phyloP scores from a whole-genome alignment of 345 rosid species.

The Salix viminalis region DNA sequence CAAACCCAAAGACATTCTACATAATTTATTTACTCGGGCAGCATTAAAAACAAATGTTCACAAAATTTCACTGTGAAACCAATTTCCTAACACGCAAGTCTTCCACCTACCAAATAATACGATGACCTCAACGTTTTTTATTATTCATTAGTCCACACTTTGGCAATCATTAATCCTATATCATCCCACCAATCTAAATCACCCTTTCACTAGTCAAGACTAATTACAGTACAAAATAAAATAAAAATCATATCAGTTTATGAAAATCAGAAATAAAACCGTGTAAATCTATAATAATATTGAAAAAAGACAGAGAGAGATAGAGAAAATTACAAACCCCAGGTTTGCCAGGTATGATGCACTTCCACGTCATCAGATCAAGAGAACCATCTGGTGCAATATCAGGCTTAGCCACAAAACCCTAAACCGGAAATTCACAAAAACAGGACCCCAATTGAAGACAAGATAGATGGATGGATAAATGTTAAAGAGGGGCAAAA shows the following conservation, averaged over 20 bases:
- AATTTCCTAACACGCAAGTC: neutral
- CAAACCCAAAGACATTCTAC: neutral
- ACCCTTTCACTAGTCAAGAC: neutral
- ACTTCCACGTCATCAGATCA: constrained; percentile 95
- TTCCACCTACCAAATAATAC: neutral
- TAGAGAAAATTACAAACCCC: constrained; percentile 49
- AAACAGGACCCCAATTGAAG: neutral
- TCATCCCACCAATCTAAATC: neutral
- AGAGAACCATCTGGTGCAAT: constrained; percentile 67
- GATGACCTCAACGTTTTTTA: neutral
- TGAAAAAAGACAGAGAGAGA: neutral
- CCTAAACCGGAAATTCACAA: constrained; percentile 38
- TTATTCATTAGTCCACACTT: neutral
- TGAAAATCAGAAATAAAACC: neutral
- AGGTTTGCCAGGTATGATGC: constrained; percentile 92
- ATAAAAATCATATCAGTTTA: neutral
- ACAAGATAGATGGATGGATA: neutral
- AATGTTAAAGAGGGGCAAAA: neutral
- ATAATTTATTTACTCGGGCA: neutral
- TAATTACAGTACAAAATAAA: neutral
- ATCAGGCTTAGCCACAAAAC: constrained; percentile 98
- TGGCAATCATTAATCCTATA: neutral
- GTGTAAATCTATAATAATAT: neutral
- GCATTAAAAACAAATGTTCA: neutral
- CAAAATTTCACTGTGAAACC: neutral